Percentiles rank a stretch among this genome's conserved stretches.
These are phyloP conservation scores for Spergularia azorica DNA, from an alignment of 179 eudicot genomes.

Conservation along the genomic window DNA sequence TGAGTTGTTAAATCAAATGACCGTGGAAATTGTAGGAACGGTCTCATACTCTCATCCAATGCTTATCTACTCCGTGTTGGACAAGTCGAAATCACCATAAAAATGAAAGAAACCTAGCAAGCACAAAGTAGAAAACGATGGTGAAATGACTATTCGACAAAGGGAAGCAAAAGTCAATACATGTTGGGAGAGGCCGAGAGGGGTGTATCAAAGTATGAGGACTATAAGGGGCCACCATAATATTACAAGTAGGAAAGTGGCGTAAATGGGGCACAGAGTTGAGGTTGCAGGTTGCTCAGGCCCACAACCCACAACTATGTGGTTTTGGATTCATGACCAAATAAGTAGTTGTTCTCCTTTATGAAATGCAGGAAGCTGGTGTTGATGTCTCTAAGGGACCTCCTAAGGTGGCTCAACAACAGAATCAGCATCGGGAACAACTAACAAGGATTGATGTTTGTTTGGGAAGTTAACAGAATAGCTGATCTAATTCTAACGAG, in stretches of 20 bases:
- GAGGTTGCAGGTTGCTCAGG: conserved; percentile 9
- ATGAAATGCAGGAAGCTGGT: conserved; percentile 21
- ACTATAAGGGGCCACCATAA: conserved; percentile 11
- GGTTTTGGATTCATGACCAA: conserved; percentile 9
- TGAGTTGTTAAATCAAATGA: too few relatives aligned
- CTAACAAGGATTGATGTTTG: conserved; percentile 4
- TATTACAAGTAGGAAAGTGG: conserved; percentile 18
- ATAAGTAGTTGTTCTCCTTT: conserved; percentile 20
- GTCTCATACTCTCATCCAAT: background rate
- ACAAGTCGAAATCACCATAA: background rate
- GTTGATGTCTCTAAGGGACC: conserved; percentile 12
- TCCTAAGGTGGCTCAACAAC: conserved; percentile 13
- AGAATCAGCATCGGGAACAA: conserved; percentile 19
- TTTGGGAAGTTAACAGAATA: background rate
- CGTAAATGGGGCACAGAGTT: conserved; percentile 30
- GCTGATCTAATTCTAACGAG: background rate
- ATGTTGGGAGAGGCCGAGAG: conserved; percentile 10
- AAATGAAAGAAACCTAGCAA: background rate
- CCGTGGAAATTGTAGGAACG: background rate
- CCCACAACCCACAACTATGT: conserved; percentile 9
- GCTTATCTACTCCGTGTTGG: background rate
- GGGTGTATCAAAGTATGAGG: conserved; percentile 3
- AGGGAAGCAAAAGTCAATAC: conserved; percentile 28
- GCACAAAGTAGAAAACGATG: too few relatives aligned
- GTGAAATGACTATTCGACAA: conserved; percentile 13